These are phyloP conservation scores for Crucibulum laeve DNA, from an alignment of 768 basidiomycete genomes.

Conservation along the genomic window DNA sequence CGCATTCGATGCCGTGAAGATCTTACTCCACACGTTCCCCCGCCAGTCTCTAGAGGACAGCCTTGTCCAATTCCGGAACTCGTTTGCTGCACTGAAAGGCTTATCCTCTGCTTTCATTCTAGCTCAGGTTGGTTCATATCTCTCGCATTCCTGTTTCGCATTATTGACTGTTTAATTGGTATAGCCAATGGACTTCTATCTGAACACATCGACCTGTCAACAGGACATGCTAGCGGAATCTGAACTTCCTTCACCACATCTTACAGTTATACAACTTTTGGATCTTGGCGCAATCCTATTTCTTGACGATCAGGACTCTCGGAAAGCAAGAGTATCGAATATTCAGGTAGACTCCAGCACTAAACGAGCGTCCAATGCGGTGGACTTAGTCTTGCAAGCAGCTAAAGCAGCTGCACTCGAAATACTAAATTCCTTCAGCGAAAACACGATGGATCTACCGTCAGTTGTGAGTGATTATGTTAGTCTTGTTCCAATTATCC, in stretches of 20 bases:
- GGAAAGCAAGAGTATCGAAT: background rate
- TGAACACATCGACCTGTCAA: slow-evolving; percentile 31
- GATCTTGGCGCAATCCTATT: slow-evolving; percentile 37
- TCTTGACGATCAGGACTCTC: slow-evolving; percentile 24
- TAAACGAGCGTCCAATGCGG: too few relatives aligned
- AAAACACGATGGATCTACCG: too few relatives aligned
- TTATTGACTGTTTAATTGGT: slow-evolving; percentile 1
- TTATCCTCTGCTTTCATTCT: too few relatives aligned
- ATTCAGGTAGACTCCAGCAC: background rate
- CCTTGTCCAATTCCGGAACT: too few relatives aligned
- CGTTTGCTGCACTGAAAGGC: too few relatives aligned
- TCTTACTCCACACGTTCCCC: too few relatives aligned
- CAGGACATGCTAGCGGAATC: slow-evolving; percentile 14
- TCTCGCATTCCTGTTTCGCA: background rate
- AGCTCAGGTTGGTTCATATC: too few relatives aligned
- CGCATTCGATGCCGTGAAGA: too few relatives aligned
- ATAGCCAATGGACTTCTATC: slow-evolving; percentile 50
- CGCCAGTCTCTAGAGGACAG: too few relatives aligned
- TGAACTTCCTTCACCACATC: slow-evolving; percentile 22
- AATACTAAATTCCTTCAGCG: too few relatives aligned
- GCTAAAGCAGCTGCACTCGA: too few relatives aligned
- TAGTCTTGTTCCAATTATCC: background rate
- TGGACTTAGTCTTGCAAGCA: too few relatives aligned
- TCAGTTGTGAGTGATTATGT: background rate
- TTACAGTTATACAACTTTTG: slow-evolving; percentile 34